phyloP scores from a whole-genome alignment of 1,139 yeast genomes.

The Geotrichum carabidarum region DNA sequence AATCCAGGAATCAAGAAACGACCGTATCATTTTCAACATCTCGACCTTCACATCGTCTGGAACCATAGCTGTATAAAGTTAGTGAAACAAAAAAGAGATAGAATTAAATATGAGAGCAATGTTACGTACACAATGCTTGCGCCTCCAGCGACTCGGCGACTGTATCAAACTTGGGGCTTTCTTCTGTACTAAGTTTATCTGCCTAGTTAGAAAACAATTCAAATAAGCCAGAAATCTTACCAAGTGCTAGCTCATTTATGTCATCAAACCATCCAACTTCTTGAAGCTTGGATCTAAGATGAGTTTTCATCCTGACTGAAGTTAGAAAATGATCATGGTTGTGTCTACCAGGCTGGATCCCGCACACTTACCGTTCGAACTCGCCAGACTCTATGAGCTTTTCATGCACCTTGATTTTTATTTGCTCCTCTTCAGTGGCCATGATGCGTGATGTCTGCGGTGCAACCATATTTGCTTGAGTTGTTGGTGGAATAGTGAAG shows the following conservation, averaged over 20 bases:
- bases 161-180: constrained; percentile 49
- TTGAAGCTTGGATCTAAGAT: constrained; percentile 56
- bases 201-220: constrained; percentile 11
- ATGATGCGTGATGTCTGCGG: background rate
- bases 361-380: constrained; percentile 49
- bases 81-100: background rate
- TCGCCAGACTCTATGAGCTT: constrained; percentile 73
- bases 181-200: constrained; percentile 41
- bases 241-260: constrained; percentile 54
- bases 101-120: background rate
- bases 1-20: constrained; percentile 49
- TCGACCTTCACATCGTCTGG: constrained; percentile 61
- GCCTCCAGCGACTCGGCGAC: constrained; percentile 55
- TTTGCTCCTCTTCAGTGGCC: constrained; percentile 39
- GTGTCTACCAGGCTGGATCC: background rate
- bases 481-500: background rate
- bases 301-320: constrained; percentile 28
- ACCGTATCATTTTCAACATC: constrained; percentile 52
- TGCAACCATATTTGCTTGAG: background rate
- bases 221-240: constrained; percentile 25
- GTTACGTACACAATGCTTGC: constrained; percentile 50
- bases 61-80: constrained; percentile 44
- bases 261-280: constrained; percentile 87
- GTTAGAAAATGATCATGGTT: background rate
- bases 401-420: constrained; percentile 61